Base-by-base conservation (phyloP, 345 rosid species). In the Hypericum androsaemum region DNA sequence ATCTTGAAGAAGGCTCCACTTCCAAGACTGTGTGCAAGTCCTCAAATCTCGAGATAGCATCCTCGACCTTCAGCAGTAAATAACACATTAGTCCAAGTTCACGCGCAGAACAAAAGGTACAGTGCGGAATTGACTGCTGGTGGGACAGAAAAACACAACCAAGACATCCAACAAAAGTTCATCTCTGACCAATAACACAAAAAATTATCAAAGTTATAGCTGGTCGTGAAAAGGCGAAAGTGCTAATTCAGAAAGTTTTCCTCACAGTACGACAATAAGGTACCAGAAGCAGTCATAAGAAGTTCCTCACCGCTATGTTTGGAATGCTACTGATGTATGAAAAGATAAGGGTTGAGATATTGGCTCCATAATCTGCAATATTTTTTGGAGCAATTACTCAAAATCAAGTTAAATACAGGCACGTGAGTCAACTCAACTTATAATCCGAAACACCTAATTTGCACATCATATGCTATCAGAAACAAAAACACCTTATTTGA, bases 291-390 rank as follows among this genome's bases (percentile, higher is more conserved):
- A 67, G 56, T 71, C 73, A 72, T 65, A 74, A 73, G 58, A 83
- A 71, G 74, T 75, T 69, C 71, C 86, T 83, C 80, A 92, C 98
- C 81, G 41, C 61, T 64, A 64, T 67, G 72, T 85, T 77, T 63
- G 86, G 83, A 74, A 63, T 54, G 69, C 73, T 61, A 59, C 76
- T 64, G 53, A 65, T 72, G 62, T 78, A 92, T 59, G 59, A 44
- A 60, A 71, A 74, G 45, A 88, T 80, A 70, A 88, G 73, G 57
- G 62, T 59, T 11, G 98, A 77, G 40, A 78, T 71, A 37, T 71
- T 59, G 47, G 49, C 54, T 52, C 60, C 71, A 48, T 59, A 57
- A 66, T 65, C 95, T 85, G 95, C 74, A 69, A 17, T 46, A 22
- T 22, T 22, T 22, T 1, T 22, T 22, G 32, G 4, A 22, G 32